These are phyloP conservation scores for Phytophthora tentaculata DNA, from an alignment of 352 stramenopile species.

Conservation along the genomic window DNA sequence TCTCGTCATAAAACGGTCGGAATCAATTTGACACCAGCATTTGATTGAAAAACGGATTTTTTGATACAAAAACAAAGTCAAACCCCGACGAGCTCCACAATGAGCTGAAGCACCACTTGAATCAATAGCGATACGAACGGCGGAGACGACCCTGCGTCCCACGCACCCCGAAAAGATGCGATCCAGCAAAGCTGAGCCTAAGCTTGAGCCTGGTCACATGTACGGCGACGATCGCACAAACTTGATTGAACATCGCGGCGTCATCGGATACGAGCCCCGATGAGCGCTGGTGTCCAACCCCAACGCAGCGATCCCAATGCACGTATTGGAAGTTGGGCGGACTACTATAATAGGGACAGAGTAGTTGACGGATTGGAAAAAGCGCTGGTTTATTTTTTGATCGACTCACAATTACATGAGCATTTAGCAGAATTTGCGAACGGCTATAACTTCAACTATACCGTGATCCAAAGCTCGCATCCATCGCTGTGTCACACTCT, in stretches of 20 bases:
- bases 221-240: slow-evolving; percentile 19
- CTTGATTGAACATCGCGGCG: slow-evolving; percentile 19
- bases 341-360: too few species aligned
- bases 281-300: background rate
- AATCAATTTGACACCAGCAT: slow-evolving; percentile 1
- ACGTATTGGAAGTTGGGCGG: too few species aligned
- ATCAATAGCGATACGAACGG: slow-evolving; percentile 30
- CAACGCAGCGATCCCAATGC: too few species aligned
- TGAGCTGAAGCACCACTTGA: slow-evolving; percentile 20
- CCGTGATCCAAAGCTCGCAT: background rate
- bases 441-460: slow-evolving; percentile 16
- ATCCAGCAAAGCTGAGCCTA: slow-evolving; percentile 4
- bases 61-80: slow-evolving; percentile 31
- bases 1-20: slow-evolving; percentile 11
- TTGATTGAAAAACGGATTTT: slow-evolving; percentile 47
- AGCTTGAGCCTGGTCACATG: slow-evolving; percentile 7
- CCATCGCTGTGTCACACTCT: background rate
- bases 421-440: too few species aligned
- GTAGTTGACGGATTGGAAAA: background rate
- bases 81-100: slow-evolving; percentile 1
- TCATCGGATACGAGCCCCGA: slow-evolving; percentile 6
- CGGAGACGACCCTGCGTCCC: slow-evolving; percentile 2
- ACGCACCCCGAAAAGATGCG: slow-evolving; percentile 5
- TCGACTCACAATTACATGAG: background rate
- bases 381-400: slow-evolving; percentile 3